A percentile compares a stretch with the other conserved stretches of the same genome.
Conservation (phyloP, 306 rosid species). For the Mimosa bimucronata region DNA sequence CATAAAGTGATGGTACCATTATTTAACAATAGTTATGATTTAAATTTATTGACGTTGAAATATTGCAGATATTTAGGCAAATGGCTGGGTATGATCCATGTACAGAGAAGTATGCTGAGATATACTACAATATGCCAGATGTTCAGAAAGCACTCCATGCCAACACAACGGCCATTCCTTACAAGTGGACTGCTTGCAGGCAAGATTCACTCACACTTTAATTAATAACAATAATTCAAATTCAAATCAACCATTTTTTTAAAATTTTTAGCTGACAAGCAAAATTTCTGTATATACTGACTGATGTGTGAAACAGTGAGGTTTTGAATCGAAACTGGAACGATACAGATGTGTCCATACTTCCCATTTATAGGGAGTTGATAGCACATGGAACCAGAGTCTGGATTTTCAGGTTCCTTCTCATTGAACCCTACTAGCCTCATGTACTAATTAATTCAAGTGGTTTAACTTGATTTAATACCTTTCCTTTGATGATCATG, state of each 20-base stretch:
- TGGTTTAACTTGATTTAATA: neutral
- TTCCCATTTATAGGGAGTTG: slow-evolving; percentile 88
- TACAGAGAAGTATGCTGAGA: slow-evolving; percentile 90
- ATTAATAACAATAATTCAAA: neutral
- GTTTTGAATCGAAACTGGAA: slow-evolving; percentile 91
- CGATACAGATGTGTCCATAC: slow-evolving; percentile 83
- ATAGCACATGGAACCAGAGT: slow-evolving; percentile 81
- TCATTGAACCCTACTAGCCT: neutral
- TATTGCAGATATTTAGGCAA: slow-evolving; percentile 53
- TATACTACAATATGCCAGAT: slow-evolving; percentile 82
- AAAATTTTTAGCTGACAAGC: neutral
- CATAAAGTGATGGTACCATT: neutral
- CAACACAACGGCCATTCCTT: slow-evolving; percentile 73
- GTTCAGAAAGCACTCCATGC: slow-evolving; percentile 97
- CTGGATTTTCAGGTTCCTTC: slow-evolving; percentile 91
- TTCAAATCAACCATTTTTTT: neutral
- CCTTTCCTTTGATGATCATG: neutral
- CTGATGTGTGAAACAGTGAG: slow-evolving; percentile 65
- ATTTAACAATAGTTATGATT: neutral
- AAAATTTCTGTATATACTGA: neutral
- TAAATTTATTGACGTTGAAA: neutral
- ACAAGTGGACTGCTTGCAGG: slow-evolving; percentile 99
- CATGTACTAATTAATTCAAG: neutral
- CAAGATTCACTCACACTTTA: slow-evolving; percentile 13
- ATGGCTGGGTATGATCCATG: slow-evolving; percentile 92